Evolutionary conservation across 2,329 filamentous ascomycete genomes (phyloP).

Genomic region (Exophiala aquamarina): DNA sequence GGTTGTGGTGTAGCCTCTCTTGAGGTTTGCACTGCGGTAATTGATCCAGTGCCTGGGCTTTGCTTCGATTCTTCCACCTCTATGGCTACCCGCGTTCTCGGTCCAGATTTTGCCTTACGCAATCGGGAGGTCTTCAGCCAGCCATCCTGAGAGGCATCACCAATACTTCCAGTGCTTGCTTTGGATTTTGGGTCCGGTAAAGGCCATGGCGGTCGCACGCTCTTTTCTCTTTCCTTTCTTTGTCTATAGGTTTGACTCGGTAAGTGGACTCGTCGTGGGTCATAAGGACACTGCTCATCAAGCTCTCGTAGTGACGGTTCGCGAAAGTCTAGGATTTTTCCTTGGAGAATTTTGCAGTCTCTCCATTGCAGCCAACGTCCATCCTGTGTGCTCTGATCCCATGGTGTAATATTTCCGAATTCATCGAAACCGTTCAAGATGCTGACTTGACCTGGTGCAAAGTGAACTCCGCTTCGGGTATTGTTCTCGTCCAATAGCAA

Average conservation of each 20-base stretch:
- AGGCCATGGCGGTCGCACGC: constrained; percentile 19
- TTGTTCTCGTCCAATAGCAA: background rate
- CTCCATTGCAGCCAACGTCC: constrained; percentile 26
- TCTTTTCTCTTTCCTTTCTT: too few relatives aligned
- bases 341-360: constrained; percentile 21
- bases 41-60: too few relatives aligned
- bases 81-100: too few relatives aligned
- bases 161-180: too few relatives aligned
- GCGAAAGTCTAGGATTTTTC: background rate
- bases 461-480: background rate
- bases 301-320: constrained; percentile 12
- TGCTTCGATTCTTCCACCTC: too few relatives aligned
- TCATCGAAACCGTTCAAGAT: constrained; percentile 10
- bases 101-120: too few relatives aligned
- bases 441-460: background rate
- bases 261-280: constrained; percentile 16
- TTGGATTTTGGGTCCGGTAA: too few relatives aligned
- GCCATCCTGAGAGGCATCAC: constrained; percentile 2
- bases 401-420: constrained; percentile 19
- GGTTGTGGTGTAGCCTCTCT: background rate
- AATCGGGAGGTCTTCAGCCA: background rate
- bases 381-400: constrained; percentile 24
- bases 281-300: constrained; percentile 21
- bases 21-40: too few relatives aligned
- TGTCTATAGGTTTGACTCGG: constrained; percentile 4